These are phyloP conservation scores for Cladosporium sp. DNA, from an alignment of 2,329 filamentous ascomycete species.

Conservation along the genomic window DNA sequence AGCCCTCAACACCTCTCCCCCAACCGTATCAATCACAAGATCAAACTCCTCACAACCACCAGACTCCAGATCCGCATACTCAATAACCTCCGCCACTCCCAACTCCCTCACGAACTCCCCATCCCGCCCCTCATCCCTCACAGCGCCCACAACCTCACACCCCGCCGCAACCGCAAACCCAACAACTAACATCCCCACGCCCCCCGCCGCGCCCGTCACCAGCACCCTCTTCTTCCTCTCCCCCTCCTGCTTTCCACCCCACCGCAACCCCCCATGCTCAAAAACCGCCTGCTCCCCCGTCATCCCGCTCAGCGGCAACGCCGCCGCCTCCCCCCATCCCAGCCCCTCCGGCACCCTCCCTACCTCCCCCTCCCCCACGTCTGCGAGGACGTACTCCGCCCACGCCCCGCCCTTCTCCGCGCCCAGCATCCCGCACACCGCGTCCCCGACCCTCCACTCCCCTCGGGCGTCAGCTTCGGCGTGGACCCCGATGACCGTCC, in stretches of 20 bases:
- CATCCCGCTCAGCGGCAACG: conserved; percentile 36
- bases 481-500: conserved; percentile 31
- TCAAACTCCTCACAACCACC: conserved; percentile 14
- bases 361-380: conserved; percentile 30
- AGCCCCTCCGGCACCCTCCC: conserved; percentile 30
- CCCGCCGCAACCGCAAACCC: conserved; percentile 35
- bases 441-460: conserved; percentile 31
- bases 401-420: conserved; percentile 26
- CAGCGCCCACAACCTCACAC: conserved; percentile 32
- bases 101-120: conserved; percentile 26
- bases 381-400: conserved; percentile 31
- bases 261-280: conserved; percentile 10
- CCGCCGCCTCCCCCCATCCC: conserved; percentile 33
- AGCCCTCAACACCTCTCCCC: conserved; percentile 1
- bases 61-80: conserved; percentile 26
- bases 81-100: conserved; percentile 34
- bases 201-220: conserved; percentile 36
- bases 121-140: conserved; percentile 26
- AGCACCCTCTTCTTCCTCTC: conserved; percentile 28
- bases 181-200: conserved; percentile 38
- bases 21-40: conserved; percentile 10
- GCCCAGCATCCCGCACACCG: conserved; percentile 31
- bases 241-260: neutral
- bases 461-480: conserved; percentile 11
- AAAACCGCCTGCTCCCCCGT: conserved; percentile 40